Conservation (phyloP, 805 yeast species). For the Clavispora carvajalis region DNA sequence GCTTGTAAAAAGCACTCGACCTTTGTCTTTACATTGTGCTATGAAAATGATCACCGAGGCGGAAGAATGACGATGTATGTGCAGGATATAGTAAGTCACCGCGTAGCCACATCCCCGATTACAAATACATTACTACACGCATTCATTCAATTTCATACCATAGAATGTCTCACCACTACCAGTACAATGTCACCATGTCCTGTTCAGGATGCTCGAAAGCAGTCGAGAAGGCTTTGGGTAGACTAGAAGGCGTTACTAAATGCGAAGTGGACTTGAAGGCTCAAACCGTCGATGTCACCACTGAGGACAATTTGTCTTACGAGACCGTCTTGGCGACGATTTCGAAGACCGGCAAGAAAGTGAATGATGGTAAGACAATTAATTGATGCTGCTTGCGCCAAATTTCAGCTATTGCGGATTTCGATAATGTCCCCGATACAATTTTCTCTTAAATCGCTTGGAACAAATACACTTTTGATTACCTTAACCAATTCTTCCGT, state of each 20-base stretch:
- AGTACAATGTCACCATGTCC: constrained; percentile 77
- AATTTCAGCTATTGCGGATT: constrained; percentile 26
- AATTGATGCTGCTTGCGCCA: neutral
- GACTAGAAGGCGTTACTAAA: constrained; percentile 67
- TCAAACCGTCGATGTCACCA: constrained; percentile 76
- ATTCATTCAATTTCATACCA: neutral
- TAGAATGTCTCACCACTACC: constrained; percentile 41
- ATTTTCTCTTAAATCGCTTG: constrained; percentile 43
- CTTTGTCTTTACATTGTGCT: neutral
- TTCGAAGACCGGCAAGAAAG: constrained; percentile 85
- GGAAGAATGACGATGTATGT: neutral
- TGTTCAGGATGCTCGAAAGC: constrained; percentile 90
- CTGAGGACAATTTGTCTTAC: constrained; percentile 51
- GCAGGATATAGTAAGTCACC: neutral
- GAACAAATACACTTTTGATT: constrained; percentile 36
- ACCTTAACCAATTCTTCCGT: constrained; percentile 42
- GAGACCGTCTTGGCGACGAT: constrained; percentile 79
- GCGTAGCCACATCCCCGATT: neutral
- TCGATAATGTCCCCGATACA: constrained; percentile 44
- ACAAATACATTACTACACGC: neutral
- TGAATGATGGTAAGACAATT: constrained; percentile 54
- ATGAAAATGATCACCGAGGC: neutral
- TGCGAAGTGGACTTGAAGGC: constrained; percentile 71
- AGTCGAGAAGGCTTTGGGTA: constrained; percentile 67
- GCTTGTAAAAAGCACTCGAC: no score